Conservation (phyloP, 2,329 filamentous ascomycete genomes). For the Monilinia vaccinii-corymbosi region DNA sequence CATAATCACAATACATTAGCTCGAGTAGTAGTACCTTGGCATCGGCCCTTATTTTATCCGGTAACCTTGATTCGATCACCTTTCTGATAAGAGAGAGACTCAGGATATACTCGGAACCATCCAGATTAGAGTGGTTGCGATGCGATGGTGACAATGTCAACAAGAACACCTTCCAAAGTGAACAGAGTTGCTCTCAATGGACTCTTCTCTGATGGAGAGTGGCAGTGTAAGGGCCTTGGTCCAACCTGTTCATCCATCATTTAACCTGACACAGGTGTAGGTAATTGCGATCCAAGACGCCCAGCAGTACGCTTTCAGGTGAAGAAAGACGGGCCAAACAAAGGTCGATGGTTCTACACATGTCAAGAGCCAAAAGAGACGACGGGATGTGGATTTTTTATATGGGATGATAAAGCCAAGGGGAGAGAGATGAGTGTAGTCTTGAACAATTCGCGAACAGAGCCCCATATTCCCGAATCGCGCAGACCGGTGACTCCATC, state of each 20-base stretch:
- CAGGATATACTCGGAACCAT: not conserved
- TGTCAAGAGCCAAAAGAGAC: constrained; percentile 39
- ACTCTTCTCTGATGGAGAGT: constrained; percentile 11
- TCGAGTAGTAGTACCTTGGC: not conserved
- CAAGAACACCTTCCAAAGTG: not conserved
- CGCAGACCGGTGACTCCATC: constrained; percentile 11
- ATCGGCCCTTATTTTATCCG: not conserved
- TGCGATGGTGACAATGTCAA: constrained; percentile 3
- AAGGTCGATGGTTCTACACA: constrained; percentile 44
- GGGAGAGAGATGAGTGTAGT: constrained; percentile 36
- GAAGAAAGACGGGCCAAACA: constrained; percentile 41
- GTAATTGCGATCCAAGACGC: constrained; percentile 12
- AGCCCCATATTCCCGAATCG: constrained; percentile 22
- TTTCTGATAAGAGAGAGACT: not conserved
- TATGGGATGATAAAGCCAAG: constrained; percentile 47
- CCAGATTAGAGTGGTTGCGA: not conserved
- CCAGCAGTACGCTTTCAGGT: constrained; percentile 28
- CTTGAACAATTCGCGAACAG: constrained; percentile 37
- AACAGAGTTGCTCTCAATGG: constrained; percentile 9
- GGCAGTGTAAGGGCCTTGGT: constrained; percentile 3
- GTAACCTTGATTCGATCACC: not conserved
- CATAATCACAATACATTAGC: not conserved
- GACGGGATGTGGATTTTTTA: constrained; percentile 45
- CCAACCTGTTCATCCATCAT: not conserved
- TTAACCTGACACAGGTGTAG: not conserved